Percentiles rank a stretch among this genome's conserved stretches.
phyloP scores from a whole-genome alignment of 495 filamentous ascomycete genomes.

The Aspergillus avenaceus region DNA sequence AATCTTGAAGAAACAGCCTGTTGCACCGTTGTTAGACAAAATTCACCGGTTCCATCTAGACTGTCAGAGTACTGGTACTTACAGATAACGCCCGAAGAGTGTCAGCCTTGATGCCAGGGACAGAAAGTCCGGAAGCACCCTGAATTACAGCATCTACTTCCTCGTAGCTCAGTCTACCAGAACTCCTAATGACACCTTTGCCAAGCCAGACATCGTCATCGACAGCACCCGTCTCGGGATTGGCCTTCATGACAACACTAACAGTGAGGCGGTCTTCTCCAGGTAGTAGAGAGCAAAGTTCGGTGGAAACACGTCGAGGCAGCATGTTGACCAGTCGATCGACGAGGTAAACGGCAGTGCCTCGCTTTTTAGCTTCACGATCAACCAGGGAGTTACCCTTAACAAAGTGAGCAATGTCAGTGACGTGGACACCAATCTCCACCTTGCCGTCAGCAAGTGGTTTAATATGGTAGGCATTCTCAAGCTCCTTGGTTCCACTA shows the following conservation, averaged over 20 bases:
- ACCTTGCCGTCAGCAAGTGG: slow-evolving; percentile 74
- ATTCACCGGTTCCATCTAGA: background rate
- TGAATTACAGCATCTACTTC: slow-evolving; percentile 78
- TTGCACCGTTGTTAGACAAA: slow-evolving; percentile 3
- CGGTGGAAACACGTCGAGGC: slow-evolving; percentile 75
- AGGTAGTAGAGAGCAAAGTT: slow-evolving; percentile 82
- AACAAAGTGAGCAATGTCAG: slow-evolving; percentile 95
- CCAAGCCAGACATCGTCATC: slow-evolving; percentile 86
- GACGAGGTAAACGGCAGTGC: slow-evolving; percentile 90
- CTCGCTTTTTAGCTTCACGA: slow-evolving; percentile 95
- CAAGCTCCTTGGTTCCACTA: slow-evolving; percentile 75
- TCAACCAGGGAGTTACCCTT: slow-evolving; percentile 95
- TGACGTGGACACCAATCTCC: slow-evolving; percentile 92
- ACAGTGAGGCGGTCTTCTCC: slow-evolving; percentile 86
- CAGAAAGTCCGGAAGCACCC: slow-evolving; percentile 52
- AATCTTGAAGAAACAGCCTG: slow-evolving; percentile 79
- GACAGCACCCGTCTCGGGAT: slow-evolving; percentile 70
- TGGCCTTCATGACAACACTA: slow-evolving; percentile 86
- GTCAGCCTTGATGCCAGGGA: slow-evolving; percentile 58
- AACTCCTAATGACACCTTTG: slow-evolving; percentile 88
- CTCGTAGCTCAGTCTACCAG: slow-evolving; percentile 75
- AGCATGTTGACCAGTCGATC: slow-evolving; percentile 90
- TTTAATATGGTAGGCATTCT: slow-evolving; percentile 90
- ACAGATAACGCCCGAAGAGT: slow-evolving; percentile 75
- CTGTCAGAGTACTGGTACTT: too few relatives aligned